Evolutionary conservation across 208 protist genomes (phyloP).

Genomic region (Crithidia expoeki): DNA sequence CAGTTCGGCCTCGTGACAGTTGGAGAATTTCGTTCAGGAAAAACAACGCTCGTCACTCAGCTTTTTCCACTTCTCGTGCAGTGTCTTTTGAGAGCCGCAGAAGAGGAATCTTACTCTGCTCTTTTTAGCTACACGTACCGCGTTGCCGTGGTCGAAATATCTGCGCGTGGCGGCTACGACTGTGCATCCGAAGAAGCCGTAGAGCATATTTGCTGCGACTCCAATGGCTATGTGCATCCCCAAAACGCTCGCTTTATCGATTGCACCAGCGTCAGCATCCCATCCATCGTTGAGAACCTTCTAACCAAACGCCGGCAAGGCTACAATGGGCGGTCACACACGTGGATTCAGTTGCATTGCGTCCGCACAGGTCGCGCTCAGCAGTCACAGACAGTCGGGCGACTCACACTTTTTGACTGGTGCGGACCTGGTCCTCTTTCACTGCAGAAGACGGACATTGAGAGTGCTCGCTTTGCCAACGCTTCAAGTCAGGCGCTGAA

Average conservation of each 20-base stretch:
- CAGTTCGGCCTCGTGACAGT: conserved; percentile 47
- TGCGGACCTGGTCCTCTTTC: conserved; percentile 37
- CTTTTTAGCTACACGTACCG: conserved; percentile 36
- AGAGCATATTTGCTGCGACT: conserved; percentile 27
- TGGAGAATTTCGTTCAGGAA: conserved; percentile 39
- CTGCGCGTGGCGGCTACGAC: conserved; percentile 36
- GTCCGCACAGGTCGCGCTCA: conserved; percentile 36
- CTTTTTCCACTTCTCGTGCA: conserved; percentile 47
- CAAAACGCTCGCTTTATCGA: conserved; percentile 38
- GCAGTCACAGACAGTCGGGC: conserved; percentile 39
- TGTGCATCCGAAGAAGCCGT: conserved; percentile 27
- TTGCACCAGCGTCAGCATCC: conserved; percentile 33
- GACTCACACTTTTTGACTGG: conserved; percentile 56
- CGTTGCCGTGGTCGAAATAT: conserved; percentile 44
- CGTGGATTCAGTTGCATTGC: conserved; percentile 63
- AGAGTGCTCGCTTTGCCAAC: conserved; percentile 55
- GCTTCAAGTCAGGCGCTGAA: conserved; percentile 32
- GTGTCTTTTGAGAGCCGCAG: conserved; percentile 16
- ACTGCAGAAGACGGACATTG: conserved; percentile 44
- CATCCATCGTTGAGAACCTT: conserved; percentile 28
- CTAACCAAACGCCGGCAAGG: conserved; percentile 33
- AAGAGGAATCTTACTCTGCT: conserved; percentile 7
- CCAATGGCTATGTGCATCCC: conserved; percentile 37
- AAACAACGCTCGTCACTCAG: conserved; percentile 33
- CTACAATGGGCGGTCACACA: conserved; percentile 44